Evolutionary conservation across 495 filamentous ascomycete genomes (phyloP).

Genomic region (Aspergillus saccharolyticus): DNA sequence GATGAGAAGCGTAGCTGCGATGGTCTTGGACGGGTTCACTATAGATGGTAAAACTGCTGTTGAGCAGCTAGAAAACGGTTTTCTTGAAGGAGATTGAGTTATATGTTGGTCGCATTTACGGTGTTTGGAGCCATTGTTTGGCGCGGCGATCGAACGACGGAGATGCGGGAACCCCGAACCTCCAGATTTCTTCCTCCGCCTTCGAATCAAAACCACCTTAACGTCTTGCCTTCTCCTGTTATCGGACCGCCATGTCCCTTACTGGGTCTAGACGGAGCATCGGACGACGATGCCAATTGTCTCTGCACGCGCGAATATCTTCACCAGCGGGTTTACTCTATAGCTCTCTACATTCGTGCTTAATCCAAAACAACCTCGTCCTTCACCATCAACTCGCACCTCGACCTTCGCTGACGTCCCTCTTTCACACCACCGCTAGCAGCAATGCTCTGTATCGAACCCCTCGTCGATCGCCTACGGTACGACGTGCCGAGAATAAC

Average conservation of each 20-base stretch:
- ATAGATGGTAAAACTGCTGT: no score
- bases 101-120: no score
- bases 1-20: no score
- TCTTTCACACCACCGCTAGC: constrained; percentile 19
- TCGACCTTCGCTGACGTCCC: constrained; percentile 7
- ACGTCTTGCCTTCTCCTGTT: constrained; percentile 12
- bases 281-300: background rate
- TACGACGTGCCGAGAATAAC: background rate
- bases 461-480: background rate
- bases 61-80: no score
- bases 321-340: background rate
- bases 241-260: constrained; percentile 10
- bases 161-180: background rate
- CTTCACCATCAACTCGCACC: constrained; percentile 7
- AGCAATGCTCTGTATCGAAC: constrained; percentile 3
- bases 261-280: background rate
- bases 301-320: background rate
- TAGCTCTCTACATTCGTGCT: background rate
- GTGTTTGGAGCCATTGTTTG: no score
- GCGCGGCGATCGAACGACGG: background rate
- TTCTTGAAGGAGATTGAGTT: no score
- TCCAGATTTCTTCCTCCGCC: background rate
- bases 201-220: background rate
- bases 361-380: constrained; percentile 3
- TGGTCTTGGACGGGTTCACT: no score